phyloP scores from a whole-genome alignment of 2,329 filamentous ascomycete genomes.

The Knufia petricola region DNA sequence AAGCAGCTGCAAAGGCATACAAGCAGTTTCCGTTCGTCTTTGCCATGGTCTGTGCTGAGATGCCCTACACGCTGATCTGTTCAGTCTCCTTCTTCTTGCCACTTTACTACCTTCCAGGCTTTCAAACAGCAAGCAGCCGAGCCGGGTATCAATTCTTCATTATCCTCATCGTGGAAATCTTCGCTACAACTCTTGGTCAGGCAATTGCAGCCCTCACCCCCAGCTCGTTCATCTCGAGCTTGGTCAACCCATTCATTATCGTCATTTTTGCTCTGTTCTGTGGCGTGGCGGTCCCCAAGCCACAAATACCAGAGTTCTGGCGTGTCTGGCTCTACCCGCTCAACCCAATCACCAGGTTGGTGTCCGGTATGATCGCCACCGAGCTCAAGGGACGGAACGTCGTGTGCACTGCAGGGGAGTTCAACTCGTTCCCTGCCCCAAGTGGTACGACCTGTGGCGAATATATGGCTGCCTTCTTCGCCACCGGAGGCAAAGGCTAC shows the following conservation, averaged over 20 bases:
- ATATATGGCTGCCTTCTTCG: slow-evolving; percentile 67
- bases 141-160: slow-evolving; percentile 85
- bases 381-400: slow-evolving; percentile 61
- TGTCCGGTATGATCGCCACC: slow-evolving; percentile 69
- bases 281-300: slow-evolving; percentile 70
- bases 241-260: slow-evolving; percentile 73
- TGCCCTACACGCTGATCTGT: slow-evolving; percentile 75
- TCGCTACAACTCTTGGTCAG: slow-evolving; percentile 72
- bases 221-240: slow-evolving; percentile 64
- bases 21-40: slow-evolving; percentile 66
- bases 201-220: slow-evolving; percentile 68
- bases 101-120: slow-evolving; percentile 74
- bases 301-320: slow-evolving; percentile 72
- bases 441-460: slow-evolving; percentile 57
- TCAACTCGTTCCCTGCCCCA: slow-evolving; percentile 60
- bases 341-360: slow-evolving; percentile 72
- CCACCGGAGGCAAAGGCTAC: slow-evolving; percentile 60
- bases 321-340: slow-evolving; percentile 72
- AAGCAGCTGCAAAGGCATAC: slow-evolving; percentile 80
- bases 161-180: slow-evolving; percentile 71
- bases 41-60: slow-evolving; percentile 70
- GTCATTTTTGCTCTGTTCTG: slow-evolving; percentile 80
- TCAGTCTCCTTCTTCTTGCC: slow-evolving; percentile 72
- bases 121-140: slow-evolving; percentile 52
- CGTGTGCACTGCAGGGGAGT: slow-evolving; percentile 50